Evolutionary conservation across 768 basidiomycete species (phyloP).

Genomic region (Suillus americanus): DNA sequence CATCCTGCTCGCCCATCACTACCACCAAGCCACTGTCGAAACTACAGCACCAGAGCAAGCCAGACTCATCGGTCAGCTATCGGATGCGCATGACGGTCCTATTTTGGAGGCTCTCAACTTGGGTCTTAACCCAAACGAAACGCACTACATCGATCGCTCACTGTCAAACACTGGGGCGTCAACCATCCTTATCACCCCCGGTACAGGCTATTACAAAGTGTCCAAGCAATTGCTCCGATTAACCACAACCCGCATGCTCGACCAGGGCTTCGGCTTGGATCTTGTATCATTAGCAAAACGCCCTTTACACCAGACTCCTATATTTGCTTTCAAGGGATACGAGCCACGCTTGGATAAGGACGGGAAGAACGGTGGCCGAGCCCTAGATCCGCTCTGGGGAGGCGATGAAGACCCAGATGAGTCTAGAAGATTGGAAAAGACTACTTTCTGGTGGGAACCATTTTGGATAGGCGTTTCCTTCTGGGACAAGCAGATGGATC

Average conservation of each 20-base stretch:
- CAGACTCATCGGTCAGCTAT: slow-evolving; percentile 75
- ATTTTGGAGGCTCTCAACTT: slow-evolving; percentile 95
- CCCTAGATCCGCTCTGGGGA: slow-evolving; percentile 75
- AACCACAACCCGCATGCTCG: slow-evolving; percentile 91
- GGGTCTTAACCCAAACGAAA: slow-evolving; percentile 88
- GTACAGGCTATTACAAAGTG: slow-evolving; percentile 91
- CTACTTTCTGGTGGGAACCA: slow-evolving; percentile 86
- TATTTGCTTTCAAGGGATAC: slow-evolving; percentile 82
- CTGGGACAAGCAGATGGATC: slow-evolving; percentile 86
- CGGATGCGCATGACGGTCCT: slow-evolving; percentile 90
- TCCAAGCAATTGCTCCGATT: slow-evolving; percentile 86
- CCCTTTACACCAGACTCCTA: slow-evolving; percentile 89
- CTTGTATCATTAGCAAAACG: slow-evolving; percentile 87
- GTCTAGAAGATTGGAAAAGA: slow-evolving; percentile 40
- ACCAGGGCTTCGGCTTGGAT: slow-evolving; percentile 90
- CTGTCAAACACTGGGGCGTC: slow-evolving; percentile 84
- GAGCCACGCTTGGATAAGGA: slow-evolving; percentile 57
- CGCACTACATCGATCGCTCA: slow-evolving; percentile 94
- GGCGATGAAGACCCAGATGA: slow-evolving; percentile 50
- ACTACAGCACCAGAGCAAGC: slow-evolving; percentile 46
- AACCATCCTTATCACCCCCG: slow-evolving; percentile 87
- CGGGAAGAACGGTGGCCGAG: slow-evolving; percentile 44
- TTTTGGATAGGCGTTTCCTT: slow-evolving; percentile 82
- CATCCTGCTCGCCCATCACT: slow-evolving; percentile 87
- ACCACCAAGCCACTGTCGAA: slow-evolving; percentile 66